These are phyloP conservation scores for Lentinula aciculospora DNA, from an alignment of 768 basidiomycete species.

Conservation along the genomic window DNA sequence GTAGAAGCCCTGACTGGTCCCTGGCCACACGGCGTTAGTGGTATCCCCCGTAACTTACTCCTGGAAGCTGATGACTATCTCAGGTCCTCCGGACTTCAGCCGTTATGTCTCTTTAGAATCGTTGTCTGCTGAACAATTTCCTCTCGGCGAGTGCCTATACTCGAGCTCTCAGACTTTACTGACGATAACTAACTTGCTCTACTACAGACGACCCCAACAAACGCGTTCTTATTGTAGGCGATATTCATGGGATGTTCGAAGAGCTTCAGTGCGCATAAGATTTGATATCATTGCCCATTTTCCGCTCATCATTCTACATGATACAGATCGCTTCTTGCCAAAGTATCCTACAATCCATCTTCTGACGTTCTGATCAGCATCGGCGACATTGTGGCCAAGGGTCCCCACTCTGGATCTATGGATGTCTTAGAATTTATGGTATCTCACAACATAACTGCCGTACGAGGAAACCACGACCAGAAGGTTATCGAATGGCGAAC, in stretches of 20 bases:
- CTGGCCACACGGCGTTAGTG: background rate
- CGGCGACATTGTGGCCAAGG: constrained; percentile 81
- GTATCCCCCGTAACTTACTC: background rate
- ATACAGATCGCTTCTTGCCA: constrained; percentile 55
- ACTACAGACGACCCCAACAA: constrained; percentile 40
- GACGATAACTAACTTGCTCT: background rate
- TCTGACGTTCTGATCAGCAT: constrained; percentile 73
- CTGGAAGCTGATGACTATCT: background rate
- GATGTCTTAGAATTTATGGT: constrained; percentile 63
- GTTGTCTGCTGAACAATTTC: constrained; percentile 44
- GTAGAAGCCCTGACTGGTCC: background rate
- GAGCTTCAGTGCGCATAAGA: constrained; percentile 52
- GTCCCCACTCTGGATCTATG: constrained; percentile 51
- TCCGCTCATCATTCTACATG: constrained; percentile 6
- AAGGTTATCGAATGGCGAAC: constrained; percentile 82
- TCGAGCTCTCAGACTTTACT: background rate
- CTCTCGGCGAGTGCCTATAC: constrained; percentile 36
- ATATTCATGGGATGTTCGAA: constrained; percentile 79
- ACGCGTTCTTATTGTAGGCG: constrained; percentile 77
- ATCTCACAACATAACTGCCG: constrained; percentile 60
- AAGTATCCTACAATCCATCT: constrained; percentile 51
- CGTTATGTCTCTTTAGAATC: constrained; percentile 36
- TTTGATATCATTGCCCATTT: background rate
- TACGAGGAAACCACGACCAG: constrained; percentile 95
- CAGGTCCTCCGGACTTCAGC: constrained; percentile 45